A percentile compares a stretch with the other conserved stretches of the same genome.
Evolutionary conservation across 2,329 filamentous ascomycete genomes (phyloP).

Genomic region (Graphilbum fragrans): DNA sequence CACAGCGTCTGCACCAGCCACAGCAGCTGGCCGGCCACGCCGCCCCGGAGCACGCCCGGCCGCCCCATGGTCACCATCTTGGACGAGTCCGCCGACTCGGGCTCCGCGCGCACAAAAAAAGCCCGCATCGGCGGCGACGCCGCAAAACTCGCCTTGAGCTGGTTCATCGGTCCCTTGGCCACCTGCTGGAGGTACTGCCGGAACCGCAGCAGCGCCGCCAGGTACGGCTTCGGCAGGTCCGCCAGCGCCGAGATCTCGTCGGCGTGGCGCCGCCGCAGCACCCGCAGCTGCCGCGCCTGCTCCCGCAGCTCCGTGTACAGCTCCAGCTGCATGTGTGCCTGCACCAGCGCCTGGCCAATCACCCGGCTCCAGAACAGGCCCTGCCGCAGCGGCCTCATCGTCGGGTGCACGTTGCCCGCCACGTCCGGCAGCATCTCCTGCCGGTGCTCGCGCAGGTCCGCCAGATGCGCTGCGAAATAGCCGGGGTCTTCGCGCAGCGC

Average conservation of each 20-base stretch:
- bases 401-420: conserved; percentile 17
- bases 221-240: conserved; percentile 25
- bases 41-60: conserved; percentile 10
- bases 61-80: conserved; percentile 13
- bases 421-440: conserved; percentile 29
- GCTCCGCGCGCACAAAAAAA: conserved; percentile 17
- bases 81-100: conserved; percentile 3
- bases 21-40: conserved; percentile 16
- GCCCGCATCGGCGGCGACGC: conserved; percentile 28
- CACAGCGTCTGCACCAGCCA: conserved; percentile 25
- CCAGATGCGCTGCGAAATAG: conserved; percentile 36
- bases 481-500: conserved; percentile 44
- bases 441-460: conserved; percentile 32
- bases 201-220: conserved; percentile 26
- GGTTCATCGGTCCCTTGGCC: conserved; percentile 17
- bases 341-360: conserved; percentile 18
- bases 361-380: conserved; percentile 26
- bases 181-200: conserved; percentile 20
- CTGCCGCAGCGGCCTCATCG: conserved; percentile 6
- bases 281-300: conserved; percentile 15
- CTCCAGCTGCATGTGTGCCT: conserved; percentile 23
- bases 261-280: conserved; percentile 20
- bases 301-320: conserved; percentile 24
- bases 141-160: conserved; percentile 14
- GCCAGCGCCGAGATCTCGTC: conserved; percentile 17